Evolutionary conservation across 352 stramenopile species (phyloP), one percentile per base, ranked within the genome.

Genomic region (Pythium rishiriense): DNA sequence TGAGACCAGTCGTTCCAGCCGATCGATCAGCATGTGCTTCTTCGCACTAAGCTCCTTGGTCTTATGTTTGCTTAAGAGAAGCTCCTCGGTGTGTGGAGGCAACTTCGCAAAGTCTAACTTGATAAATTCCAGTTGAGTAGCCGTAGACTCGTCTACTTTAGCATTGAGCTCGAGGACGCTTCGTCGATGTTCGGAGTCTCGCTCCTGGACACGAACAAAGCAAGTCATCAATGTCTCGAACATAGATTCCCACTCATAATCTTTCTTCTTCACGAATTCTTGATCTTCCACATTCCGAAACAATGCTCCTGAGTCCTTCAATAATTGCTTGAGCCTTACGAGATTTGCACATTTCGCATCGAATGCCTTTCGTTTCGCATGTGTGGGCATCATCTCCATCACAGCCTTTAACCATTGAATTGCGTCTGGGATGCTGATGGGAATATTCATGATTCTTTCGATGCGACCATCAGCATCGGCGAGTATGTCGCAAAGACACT

Each of bases 221-320:
- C 83, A 91, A n/a, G 82, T 50, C 10, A 88, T 54, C 3, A 90
- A 37, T 2, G 83, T 90, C 14, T 91, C 83, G 37, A 78, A 83
- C 0, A 76, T 74, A 17, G 81, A 89, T 14, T 87, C 83, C 81
- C 83, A 91, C 42, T 73, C 72, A 11, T 81, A 47, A 24, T 91
- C 81, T 0, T 85, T 68, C 26, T 79, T 87, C 14, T 67, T 73
- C 25, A 87, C 15, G 51, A 42, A 17, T 48, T 71, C 35, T 35
- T 33, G 24, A 45, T 75, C 51, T 57, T 42, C 22, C 31, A 45
- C 2, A 5, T 4, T 29, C 46, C 5, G n/a, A 14, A 35, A 68
- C 12, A 22, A 54, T 0, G 76, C 35, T 0, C 52, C 68, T 9
- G 58, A 51, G 19, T 76, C 72, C 22, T 74, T 82, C 11, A 87